Conservation (phyloP, 345 rosid species). For the Angophora floribunda region DNA sequence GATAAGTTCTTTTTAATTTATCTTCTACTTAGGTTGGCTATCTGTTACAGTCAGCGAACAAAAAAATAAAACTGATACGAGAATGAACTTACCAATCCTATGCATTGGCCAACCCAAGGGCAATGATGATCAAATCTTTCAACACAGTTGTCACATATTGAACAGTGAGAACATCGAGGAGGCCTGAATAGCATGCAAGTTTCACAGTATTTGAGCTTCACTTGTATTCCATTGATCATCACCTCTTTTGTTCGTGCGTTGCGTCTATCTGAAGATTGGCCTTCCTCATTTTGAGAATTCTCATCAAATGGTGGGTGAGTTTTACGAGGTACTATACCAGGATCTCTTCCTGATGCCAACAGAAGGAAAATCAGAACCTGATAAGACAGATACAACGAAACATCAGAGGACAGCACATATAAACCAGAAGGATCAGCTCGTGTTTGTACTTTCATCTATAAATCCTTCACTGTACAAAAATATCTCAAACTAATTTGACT, state of each 20-base stretch:
- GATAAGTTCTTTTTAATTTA: not conserved
- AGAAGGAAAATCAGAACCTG: conserved; percentile 77
- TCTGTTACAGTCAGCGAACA: not conserved
- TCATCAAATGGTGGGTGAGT: conserved; percentile 60
- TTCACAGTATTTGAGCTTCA: conserved; percentile 85
- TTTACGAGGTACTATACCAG: conserved; percentile 83
- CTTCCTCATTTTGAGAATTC: conserved; percentile 19
- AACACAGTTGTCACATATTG: conserved; percentile 95
- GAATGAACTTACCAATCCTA: conserved; percentile 67
- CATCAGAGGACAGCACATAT: not conserved
- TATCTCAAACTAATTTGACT: not conserved
- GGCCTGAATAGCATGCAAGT: conserved; percentile 94
- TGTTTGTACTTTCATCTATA: not conserved
- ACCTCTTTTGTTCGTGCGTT: conserved; percentile 64
- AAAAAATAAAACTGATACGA: not conserved
- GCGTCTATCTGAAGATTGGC: conserved; percentile 46
- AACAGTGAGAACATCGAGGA: conserved; percentile 98
- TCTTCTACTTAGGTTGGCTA: not conserved
- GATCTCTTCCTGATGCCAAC: conserved; percentile 88
- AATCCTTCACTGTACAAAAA: not conserved
- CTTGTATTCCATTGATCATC: conserved; percentile 54
- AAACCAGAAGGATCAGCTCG: not conserved
- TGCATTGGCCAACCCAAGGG: conserved; percentile 99
- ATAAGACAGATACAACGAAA: not conserved
- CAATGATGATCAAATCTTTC: conserved; percentile 96